Evolutionary conservation across 768 basidiomycete genomes (phyloP).

Genomic region (Boletus rex-veris): DNA sequence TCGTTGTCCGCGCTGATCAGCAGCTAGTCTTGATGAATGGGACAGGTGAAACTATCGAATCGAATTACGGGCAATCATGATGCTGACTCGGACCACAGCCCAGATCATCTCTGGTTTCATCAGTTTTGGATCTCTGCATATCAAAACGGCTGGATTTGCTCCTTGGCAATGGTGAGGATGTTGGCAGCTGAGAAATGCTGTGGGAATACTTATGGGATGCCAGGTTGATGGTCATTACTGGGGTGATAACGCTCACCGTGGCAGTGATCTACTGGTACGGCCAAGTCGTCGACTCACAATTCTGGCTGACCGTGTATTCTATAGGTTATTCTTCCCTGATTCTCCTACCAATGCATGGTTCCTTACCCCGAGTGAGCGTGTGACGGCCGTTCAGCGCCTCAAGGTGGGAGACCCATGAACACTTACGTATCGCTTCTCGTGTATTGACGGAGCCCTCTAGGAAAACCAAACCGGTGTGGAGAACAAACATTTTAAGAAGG

Average conservation of each 20-base stretch:
- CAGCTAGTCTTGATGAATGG: slow-evolving; percentile 69
- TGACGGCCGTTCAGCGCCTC: slow-evolving; percentile 59
- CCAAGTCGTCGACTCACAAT: neutral
- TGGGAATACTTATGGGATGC: neutral
- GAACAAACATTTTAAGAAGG: slow-evolving; percentile 76
- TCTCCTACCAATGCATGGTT: slow-evolving; percentile 76
- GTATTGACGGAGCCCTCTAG: slow-evolving; percentile 26
- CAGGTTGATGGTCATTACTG: slow-evolving; percentile 72
- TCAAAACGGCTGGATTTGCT: slow-evolving; percentile 50
- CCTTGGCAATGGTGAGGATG: slow-evolving; percentile 67
- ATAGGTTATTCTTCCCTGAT: slow-evolving; percentile 67
- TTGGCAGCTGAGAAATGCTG: neutral
- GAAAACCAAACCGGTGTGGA: slow-evolving; percentile 79
- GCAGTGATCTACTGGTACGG: slow-evolving; percentile 53
- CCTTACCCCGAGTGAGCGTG: slow-evolving; percentile 60
- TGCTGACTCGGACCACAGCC: slow-evolving; percentile 37
- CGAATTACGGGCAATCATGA: no score
- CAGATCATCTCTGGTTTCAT: slow-evolving; percentile 70
- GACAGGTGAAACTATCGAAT: slow-evolving; percentile 39
- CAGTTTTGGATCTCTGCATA: slow-evolving; percentile 64
- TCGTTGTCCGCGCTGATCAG: neutral
- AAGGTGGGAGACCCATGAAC: slow-evolving; percentile 40
- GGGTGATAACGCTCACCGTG: slow-evolving; percentile 51
- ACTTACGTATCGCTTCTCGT: neutral
- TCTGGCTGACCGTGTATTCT: neutral